Conservation (phyloP, 2,329 filamentous ascomycete genomes). For the Knufia fluminis region DNA sequence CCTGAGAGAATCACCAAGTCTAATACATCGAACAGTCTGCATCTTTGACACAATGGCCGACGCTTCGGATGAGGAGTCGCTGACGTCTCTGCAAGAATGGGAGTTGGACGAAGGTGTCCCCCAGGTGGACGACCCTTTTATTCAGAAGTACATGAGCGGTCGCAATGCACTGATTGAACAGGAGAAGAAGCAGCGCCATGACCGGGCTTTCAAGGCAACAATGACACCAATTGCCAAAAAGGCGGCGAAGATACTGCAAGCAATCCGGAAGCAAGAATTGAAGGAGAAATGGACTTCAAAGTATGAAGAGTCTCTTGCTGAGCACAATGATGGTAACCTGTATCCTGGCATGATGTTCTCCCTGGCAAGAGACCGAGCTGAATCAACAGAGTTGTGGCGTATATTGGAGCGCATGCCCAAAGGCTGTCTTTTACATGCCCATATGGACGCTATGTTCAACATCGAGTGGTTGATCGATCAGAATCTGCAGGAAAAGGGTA, state of each 20-base stretch:
- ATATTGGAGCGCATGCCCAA: conserved; percentile 85
- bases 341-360: conserved; percentile 93
- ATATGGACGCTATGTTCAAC: conserved; percentile 86
- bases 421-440: conserved; percentile 74
- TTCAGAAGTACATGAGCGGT: conserved; percentile 71
- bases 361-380: conserved; percentile 76
- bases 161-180: conserved; percentile 66
- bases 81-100: conserved; percentile 24
- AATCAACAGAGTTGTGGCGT: conserved; percentile 72
- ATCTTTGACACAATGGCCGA: conserved; percentile 1
- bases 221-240: conserved; percentile 70
- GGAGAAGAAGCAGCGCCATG: conserved; percentile 74
- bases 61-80: conserved; percentile 16
- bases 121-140: conserved; percentile 58
- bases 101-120: conserved; percentile 36
- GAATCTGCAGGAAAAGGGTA: conserved; percentile 44
- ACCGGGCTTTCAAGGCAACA: conserved; percentile 60
- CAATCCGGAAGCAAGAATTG: conserved; percentile 70
- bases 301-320: conserved; percentile 60
- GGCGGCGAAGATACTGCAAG: conserved; percentile 70
- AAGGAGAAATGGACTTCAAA: conserved; percentile 65
- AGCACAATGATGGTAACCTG: conserved; percentile 52
- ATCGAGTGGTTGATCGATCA: conserved; percentile 68
- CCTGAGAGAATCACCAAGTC: too few relatives aligned
- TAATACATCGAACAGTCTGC: background rate